Evolutionary conservation across 805 yeast species (phyloP).

Genomic region (Hanseniaspora nectarophila): DNA sequence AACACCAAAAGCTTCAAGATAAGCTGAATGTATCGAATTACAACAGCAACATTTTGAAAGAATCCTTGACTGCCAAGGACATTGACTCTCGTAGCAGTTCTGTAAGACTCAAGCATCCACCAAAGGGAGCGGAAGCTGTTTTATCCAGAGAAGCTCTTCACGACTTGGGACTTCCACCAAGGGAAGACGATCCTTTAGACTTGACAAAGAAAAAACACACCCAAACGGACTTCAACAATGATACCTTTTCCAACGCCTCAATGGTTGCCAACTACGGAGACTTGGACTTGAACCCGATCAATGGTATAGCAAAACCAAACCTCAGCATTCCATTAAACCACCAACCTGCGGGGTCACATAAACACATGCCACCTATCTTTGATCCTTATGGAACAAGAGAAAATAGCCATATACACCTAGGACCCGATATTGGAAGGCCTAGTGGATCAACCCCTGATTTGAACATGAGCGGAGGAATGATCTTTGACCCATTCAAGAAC

Average conservation of each 20-base stretch:
- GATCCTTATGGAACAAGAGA: conserved; percentile 10
- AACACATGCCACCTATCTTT: background rate
- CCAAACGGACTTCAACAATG: conserved; percentile 8
- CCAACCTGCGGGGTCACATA: background rate
- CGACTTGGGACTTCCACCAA: conserved; percentile 13
- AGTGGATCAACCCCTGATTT: no score
- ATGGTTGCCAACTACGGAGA: conserved; percentile 23
- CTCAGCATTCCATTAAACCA: conserved; percentile 1
- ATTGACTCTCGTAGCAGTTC: conserved; percentile 2
- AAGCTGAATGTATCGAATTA: conserved; percentile 7
- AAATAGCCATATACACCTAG: background rate
- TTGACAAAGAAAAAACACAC: background rate
- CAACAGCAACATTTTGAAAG: conserved; percentile 3
- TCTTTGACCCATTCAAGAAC: conserved; percentile 25
- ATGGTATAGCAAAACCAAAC: conserved; percentile 19
- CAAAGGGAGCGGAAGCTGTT: background rate
- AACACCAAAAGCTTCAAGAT: background rate
- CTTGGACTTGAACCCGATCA: conserved; percentile 26
- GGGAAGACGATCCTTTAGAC: conserved; percentile 22
- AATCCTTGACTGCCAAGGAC: background rate
- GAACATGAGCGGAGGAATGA: conserved; percentile 22
- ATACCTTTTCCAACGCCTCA: conserved; percentile 4
- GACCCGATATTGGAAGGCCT: no score
- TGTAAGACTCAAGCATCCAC: background rate
- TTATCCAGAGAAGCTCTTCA: background rate